Conservation (phyloP, 768 basidiomycete genomes). For the Lactifluus piperatus region DNA sequence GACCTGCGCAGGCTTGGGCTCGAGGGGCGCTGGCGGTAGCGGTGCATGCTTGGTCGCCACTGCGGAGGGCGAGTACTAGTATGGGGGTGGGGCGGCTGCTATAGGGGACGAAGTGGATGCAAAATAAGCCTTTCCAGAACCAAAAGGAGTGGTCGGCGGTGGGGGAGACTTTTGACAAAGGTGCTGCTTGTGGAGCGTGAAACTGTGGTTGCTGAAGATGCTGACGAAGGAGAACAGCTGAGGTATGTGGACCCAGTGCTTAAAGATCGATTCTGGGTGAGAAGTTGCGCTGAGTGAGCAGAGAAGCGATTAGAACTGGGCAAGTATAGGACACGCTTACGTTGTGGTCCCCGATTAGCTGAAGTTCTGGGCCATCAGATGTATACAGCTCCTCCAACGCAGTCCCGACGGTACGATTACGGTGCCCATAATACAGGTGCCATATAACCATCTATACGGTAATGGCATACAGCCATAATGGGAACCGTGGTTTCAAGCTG, state of each 20-base stretch:
- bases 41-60: slow-evolving; percentile 64
- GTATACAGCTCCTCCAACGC: too few species aligned
- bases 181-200: slow-evolving; percentile 19
- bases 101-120: slow-evolving; percentile 25
- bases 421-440: too few species aligned
- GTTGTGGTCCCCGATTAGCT: too few species aligned
- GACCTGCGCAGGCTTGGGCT: slow-evolving; percentile 60
- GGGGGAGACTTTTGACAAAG: slow-evolving; percentile 22
- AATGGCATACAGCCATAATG: too few species aligned
- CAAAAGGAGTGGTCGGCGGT: slow-evolving; percentile 27
- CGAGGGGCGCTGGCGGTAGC: slow-evolving; percentile 87
- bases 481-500: too few species aligned
- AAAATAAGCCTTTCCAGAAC: slow-evolving; percentile 36
- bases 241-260: background rate
- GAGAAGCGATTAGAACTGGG: background rate
- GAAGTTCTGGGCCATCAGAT: too few species aligned
- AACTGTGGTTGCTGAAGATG: slow-evolving; percentile 21
- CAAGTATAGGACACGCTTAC: too few species aligned
- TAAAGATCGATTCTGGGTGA: slow-evolving; percentile 42
- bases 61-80: slow-evolving; percentile 31
- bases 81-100: slow-evolving; percentile 31
- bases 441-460: too few species aligned
- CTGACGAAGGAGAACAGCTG: slow-evolving; percentile 17
- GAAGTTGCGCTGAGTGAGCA: slow-evolving; percentile 47
- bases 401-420: too few species aligned